Evolutionary conservation across 805 yeast species (phyloP), one percentile per base, ranked within the genome.

Genomic region (Ogataea haglerorum): DNA sequence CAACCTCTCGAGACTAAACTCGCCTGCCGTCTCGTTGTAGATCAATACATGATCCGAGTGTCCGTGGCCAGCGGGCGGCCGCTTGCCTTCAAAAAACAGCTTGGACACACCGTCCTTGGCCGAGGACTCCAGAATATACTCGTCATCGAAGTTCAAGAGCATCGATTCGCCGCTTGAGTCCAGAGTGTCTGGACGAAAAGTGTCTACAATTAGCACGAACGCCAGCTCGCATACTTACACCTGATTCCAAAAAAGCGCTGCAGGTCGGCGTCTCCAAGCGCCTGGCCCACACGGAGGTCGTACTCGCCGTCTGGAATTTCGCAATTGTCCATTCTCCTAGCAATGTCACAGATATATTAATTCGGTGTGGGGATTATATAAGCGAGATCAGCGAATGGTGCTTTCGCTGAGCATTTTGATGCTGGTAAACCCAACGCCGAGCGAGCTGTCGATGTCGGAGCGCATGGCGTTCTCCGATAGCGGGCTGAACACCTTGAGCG

Each of bases 401-500:
- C 63, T 59, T 39, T 64, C 69, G 38, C 64, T 56, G 24, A 56
- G 36, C 37, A 65, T 42, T 36, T 53, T 59, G 6, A 52, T 36
- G 40, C 65, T 61, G 2, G 65, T 64, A 47, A 64, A 63, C 1
- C 62, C 62, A 15, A 63, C 56, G 1, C 60, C 63, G 15, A 46
- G 37, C 31, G 45, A 41, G 22, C 48, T 45, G 29, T 52, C 56
- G 14, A 47, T 45, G 22, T 51, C 54, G 18, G 53, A 40, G 25
- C 48, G 42, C 43, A 58, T 45, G 5, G 55, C 48, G 29, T 44
- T 58, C 9, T 54, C 51, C 36, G 62, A 55, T 13, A 56, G 51
- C 5, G 73, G 73, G 7, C 76, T 65, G 60, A 79, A 67, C 53
- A 86, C 60, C 68, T 78, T 77, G 13, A 90, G 69, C 0, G 89